Evolutionary conservation across 495 filamentous ascomycete species (phyloP).

Genomic region (Penicillium taxi): DNA sequence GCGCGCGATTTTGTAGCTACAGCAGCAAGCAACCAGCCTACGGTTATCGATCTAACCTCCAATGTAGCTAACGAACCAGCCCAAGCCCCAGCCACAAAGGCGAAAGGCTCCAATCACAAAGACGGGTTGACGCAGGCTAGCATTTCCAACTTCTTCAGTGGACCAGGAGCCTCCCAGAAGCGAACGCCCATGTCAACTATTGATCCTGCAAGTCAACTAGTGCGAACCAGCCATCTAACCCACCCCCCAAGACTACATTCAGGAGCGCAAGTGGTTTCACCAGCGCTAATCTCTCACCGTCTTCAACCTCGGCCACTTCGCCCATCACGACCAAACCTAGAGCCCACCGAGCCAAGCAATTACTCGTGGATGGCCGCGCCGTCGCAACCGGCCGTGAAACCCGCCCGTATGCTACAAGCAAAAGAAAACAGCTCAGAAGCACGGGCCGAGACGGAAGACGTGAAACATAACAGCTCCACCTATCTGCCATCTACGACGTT

Average conservation of each 20-base stretch:
- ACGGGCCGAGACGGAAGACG: constrained; percentile 17
- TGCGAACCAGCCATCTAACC: constrained; percentile 9
- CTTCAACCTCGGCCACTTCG: constrained; percentile 30
- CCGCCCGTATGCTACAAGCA: constrained; percentile 12
- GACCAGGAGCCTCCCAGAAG: constrained; percentile 17
- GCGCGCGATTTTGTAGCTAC: constrained; percentile 35
- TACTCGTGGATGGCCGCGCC: constrained; percentile 38
- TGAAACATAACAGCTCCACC: constrained; percentile 18
- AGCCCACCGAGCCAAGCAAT: constrained; percentile 28
- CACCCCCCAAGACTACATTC: constrained; percentile 3
- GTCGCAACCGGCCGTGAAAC: constrained; percentile 19
- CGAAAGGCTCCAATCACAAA: constrained; percentile 14
- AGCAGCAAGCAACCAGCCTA: constrained; percentile 10
- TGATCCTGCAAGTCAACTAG: constrained; percentile 8
- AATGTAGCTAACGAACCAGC: constrained; percentile 4
- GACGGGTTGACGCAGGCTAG: constrained; percentile 31
- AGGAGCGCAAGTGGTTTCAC: constrained; percentile 14
- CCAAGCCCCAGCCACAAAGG: constrained; percentile 5
- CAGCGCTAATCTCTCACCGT: constrained; percentile 27
- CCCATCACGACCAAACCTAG: constrained; percentile 31
- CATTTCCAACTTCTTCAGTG: constrained; percentile 34
- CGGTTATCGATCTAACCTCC: constrained; percentile 1
- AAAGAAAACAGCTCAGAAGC: constrained; percentile 5
- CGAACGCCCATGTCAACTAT: constrained; percentile 5
- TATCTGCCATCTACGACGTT: constrained; percentile 37